phyloP scores from a whole-genome alignment of 2,329 filamentous ascomycete genomes.

The Ceratocystis variospora region DNA sequence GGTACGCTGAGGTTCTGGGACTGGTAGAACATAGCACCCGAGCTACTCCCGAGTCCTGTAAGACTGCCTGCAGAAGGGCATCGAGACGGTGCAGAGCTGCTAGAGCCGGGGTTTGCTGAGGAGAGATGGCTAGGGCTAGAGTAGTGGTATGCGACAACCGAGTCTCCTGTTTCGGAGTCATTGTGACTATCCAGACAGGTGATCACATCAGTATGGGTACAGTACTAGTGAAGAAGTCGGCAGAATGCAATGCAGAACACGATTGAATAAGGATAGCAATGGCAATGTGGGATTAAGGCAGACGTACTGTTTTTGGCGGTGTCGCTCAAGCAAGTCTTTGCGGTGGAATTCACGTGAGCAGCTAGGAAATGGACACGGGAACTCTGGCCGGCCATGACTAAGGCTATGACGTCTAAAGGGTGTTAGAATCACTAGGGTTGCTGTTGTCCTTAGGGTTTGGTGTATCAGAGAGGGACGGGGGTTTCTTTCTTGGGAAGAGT shows the following conservation, averaged over 20 bases:
- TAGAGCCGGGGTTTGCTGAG: no score
- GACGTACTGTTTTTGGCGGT: slow-evolving; percentile 31
- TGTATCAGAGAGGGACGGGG: not conserved
- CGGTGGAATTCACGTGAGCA: slow-evolving; percentile 47
- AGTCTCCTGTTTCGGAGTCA: not conserved
- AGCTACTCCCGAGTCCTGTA: no score
- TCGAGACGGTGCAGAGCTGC: no score
- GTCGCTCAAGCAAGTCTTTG: slow-evolving; percentile 45
- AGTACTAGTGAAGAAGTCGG: not conserved
- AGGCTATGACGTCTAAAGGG: slow-evolving; percentile 42
- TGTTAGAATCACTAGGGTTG: not conserved
- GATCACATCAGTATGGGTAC: no score
- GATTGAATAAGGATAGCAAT: not conserved
- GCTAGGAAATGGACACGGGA: slow-evolving; percentile 37
- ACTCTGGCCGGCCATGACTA: slow-evolving; percentile 42
- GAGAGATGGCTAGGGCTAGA: not conserved
- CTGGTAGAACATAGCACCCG: not conserved
- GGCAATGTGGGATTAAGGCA: not conserved
- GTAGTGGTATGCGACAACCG: not conserved
- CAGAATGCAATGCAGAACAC: not conserved
- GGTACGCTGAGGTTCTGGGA: not conserved
- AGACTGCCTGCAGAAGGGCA: no score
- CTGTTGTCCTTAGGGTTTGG: not conserved
- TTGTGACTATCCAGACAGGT: not conserved
- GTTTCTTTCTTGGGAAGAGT: not conserved